phyloP scores from a whole-genome alignment of 495 filamentous ascomycete genomes.

The Stereocaulon alpinum region DNA sequence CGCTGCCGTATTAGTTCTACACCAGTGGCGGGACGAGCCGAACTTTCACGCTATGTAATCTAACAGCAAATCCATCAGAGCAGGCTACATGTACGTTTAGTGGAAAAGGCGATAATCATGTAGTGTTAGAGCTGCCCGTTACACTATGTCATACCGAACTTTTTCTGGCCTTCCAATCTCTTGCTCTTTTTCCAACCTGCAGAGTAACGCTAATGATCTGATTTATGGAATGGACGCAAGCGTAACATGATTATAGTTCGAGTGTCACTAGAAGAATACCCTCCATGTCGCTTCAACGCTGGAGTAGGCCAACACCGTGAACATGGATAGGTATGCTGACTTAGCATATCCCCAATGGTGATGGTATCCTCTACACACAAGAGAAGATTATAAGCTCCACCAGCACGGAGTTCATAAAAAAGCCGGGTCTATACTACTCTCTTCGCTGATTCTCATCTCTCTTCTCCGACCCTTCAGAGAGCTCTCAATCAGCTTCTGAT shows the following conservation, averaged over 20 bases:
- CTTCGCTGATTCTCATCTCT: conserved; percentile 16
- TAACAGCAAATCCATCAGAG: too few relatives aligned
- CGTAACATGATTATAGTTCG: too few relatives aligned
- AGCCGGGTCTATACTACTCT: conserved; percentile 11
- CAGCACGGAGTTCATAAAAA: conserved; percentile 14
- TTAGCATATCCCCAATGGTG: background rate
- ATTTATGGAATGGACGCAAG: too few relatives aligned
- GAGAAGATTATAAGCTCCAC: background rate
- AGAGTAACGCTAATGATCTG: too few relatives aligned
- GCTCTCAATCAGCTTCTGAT: conserved; percentile 16
- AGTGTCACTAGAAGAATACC: too few relatives aligned
- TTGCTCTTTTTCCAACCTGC: background rate
- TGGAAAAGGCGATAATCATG: background rate
- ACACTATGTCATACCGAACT: background rate
- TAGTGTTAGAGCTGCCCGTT: background rate
- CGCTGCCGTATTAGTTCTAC: too few relatives aligned
- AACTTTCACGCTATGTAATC: too few relatives aligned
- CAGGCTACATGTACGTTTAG: too few relatives aligned
- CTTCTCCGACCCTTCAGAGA: conserved; percentile 20
- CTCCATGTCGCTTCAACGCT: background rate
- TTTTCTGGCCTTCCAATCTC: background rate
- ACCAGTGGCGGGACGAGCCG: too few relatives aligned
- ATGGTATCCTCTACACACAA: background rate
- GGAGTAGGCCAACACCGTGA: conserved; percentile 12
- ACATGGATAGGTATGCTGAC: conserved; percentile 25